Conservation (phyloP, 2,329 filamentous ascomycete genomes). For the Aureobasidium subglaciale region DNA sequence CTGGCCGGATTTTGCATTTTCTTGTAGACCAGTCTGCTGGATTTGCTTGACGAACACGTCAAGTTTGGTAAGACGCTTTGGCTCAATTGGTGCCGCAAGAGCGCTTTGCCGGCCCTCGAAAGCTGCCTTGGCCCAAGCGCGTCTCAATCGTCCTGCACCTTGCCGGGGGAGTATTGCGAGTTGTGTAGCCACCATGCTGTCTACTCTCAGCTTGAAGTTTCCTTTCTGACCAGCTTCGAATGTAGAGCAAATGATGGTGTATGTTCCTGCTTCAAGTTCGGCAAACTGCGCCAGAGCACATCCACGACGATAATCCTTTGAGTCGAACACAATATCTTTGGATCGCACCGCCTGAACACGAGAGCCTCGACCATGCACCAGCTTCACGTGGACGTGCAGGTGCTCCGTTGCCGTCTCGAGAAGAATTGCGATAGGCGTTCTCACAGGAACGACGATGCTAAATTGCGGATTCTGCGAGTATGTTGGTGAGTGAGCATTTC, state of each 20-base stretch:
- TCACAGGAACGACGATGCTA: slow-evolving; percentile 51
- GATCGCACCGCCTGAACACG: slow-evolving; percentile 62
- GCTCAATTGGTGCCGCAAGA: slow-evolving; percentile 45
- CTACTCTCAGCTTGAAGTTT: slow-evolving; percentile 67
- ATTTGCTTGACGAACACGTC: slow-evolving; percentile 5
- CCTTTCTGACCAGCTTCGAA: slow-evolving; percentile 76
- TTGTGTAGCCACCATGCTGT: slow-evolving; percentile 51
- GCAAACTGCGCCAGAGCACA: slow-evolving; percentile 62
- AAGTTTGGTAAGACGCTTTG: slow-evolving; percentile 41
- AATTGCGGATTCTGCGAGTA: slow-evolving; percentile 90
- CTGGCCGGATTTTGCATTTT: slow-evolving; percentile 22
- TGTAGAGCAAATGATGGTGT: slow-evolving; percentile 85
- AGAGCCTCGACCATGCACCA: slow-evolving; percentile 70
- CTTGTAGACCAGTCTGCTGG: slow-evolving; percentile 20
- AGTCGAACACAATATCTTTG: slow-evolving; percentile 73
- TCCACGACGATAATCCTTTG: slow-evolving; percentile 80
- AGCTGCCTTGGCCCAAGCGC: slow-evolving; percentile 47
- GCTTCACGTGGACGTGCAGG: slow-evolving; percentile 73
- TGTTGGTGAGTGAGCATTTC: slow-evolving; percentile 66
- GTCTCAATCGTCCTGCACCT: slow-evolving; percentile 65
- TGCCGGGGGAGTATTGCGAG: slow-evolving; percentile 61
- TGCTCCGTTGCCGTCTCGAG: slow-evolving; percentile 61
- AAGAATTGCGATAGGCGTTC: slow-evolving; percentile 62
- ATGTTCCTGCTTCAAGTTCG: slow-evolving; percentile 61
- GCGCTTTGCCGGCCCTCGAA: slow-evolving; percentile 47